These are phyloP conservation scores for Trichosporon sp. DNA, from an alignment of 1,284 basidiomycete species.

Conservation along the genomic window DNA sequence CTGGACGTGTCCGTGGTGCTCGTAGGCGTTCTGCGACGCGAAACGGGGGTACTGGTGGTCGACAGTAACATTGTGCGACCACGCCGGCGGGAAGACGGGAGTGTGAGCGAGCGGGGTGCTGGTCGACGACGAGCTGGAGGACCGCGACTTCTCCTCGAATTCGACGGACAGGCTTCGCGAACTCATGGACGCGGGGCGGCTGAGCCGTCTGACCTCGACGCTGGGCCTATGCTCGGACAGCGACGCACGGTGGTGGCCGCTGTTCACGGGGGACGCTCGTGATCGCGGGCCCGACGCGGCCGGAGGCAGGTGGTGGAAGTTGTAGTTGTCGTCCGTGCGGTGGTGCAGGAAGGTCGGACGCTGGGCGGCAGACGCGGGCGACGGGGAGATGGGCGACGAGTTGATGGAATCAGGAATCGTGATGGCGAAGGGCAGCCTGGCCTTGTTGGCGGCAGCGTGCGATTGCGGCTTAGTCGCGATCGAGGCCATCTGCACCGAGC, in stretches of 20 bases:
- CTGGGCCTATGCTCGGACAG: conserved; percentile 9
- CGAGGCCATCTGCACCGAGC: neutral
- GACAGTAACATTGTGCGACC: conserved; percentile 7
- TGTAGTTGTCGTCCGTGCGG: conserved; percentile 2
- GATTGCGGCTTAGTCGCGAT: neutral
- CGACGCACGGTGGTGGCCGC: conserved; percentile 2
- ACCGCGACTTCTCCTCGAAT: conserved; percentile 10
- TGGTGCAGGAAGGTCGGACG: conserved; percentile 2
- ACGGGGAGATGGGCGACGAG: neutral
- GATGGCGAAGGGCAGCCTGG: neutral
- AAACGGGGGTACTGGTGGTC: neutral
- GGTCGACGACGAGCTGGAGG: neutral
- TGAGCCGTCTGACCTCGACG: neutral
- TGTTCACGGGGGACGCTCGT: neutral
- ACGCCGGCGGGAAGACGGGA: conserved; percentile 15
- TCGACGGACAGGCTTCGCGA: neutral
- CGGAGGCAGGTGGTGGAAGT: neutral
- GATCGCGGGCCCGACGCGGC: neutral
- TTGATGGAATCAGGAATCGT: conserved; percentile 1
- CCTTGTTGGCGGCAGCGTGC: neutral
- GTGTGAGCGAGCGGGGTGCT: conserved; percentile 5
- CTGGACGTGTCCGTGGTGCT: neutral
- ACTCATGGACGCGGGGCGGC: neutral
- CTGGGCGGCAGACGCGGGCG: neutral
- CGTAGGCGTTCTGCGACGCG: neutral